Evolutionary conservation across 2,329 filamentous ascomycete species (phyloP).

Genomic region (Beauveria sp.): DNA sequence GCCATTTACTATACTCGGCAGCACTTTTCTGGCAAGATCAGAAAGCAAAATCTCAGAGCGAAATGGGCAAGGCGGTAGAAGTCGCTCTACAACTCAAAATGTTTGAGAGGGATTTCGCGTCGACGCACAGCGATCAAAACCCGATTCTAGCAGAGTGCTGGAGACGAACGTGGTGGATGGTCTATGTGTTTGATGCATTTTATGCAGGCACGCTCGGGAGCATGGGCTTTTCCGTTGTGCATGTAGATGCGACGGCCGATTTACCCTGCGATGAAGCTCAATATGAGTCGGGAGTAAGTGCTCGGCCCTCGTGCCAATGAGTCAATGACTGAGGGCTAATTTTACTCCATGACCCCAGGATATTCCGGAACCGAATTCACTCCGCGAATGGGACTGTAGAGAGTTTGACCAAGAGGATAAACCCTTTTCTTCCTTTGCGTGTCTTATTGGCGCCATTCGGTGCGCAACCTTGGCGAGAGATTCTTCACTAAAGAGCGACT

Average conservation of each 20-base stretch:
- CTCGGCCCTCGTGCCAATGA: too few species aligned
- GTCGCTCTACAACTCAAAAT: constrained; percentile 54
- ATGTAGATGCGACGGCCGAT: constrained; percentile 44
- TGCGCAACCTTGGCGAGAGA: constrained; percentile 21
- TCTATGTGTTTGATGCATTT: constrained; percentile 53
- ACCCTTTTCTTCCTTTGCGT: constrained; percentile 58
- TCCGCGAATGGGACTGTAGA: constrained; percentile 54
- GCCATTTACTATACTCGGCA: constrained; percentile 28
- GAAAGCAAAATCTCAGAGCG: constrained; percentile 16
- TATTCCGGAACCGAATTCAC: constrained; percentile 30
- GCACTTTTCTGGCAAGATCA: constrained; percentile 27
- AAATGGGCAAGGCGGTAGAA: constrained; percentile 42
- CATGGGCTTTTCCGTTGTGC: constrained; percentile 21
- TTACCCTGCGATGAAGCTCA: constrained; percentile 59
- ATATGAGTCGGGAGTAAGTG: constrained; percentile 36
- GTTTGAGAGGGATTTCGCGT: constrained; percentile 46
- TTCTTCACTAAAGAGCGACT: constrained; percentile 15
- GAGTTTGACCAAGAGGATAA: constrained; percentile 47
- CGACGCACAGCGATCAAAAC: constrained; percentile 37
- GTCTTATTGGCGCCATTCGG: constrained; percentile 57
- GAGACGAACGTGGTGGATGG: constrained; percentile 63
- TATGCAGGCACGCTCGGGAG: constrained; percentile 24
- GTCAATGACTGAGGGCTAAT: not conserved
- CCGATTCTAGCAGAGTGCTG: constrained; percentile 46
- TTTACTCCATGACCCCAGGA: not conserved